Conservation (phyloP, 495 filamentous ascomycete species). For the Pyrenopolyporus hunteri region DNA sequence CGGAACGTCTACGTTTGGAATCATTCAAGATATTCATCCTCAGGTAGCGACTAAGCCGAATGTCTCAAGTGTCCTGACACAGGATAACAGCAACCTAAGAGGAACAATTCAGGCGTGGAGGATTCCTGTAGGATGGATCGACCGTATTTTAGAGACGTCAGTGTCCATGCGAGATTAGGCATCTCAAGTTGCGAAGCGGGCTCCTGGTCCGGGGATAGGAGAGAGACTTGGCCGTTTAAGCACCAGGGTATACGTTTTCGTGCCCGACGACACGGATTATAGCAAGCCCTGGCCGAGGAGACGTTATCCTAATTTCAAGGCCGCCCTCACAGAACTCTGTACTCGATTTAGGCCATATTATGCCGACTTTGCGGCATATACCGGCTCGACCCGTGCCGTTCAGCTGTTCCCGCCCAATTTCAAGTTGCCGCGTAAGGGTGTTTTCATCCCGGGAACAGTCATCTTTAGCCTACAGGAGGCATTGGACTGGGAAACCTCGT, state of each 20-base stretch:
- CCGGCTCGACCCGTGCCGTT: constrained; percentile 13
- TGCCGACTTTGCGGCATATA: constrained; percentile 35
- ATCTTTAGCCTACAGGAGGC: constrained; percentile 22
- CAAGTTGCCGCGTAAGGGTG: background rate
- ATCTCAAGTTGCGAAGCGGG: background rate
- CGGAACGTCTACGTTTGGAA: background rate
- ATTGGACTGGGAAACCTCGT: constrained; percentile 8
- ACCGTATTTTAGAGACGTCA: constrained; percentile 38
- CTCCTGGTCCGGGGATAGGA: background rate
- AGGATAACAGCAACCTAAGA: background rate
- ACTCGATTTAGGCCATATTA: constrained; percentile 32
- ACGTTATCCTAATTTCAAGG: constrained; percentile 31
- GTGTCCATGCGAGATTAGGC: constrained; percentile 9
- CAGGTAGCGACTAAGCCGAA: background rate
- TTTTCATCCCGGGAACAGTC: background rate
- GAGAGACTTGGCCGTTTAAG: constrained; percentile 8
- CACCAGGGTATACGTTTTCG: constrained; percentile 20
- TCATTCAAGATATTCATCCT: background rate
- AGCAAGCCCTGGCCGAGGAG: constrained; percentile 28
- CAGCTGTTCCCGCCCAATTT: constrained; percentile 30
- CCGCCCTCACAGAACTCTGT: constrained; percentile 32
- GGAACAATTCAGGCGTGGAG: background rate
- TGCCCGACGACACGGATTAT: constrained; percentile 6
- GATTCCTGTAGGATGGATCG: constrained; percentile 32
- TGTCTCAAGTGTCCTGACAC: background rate